Conservation (phyloP, 2,329 filamentous ascomycete species). For the Ophiocordyceps camponoti-rufipedis region DNA sequence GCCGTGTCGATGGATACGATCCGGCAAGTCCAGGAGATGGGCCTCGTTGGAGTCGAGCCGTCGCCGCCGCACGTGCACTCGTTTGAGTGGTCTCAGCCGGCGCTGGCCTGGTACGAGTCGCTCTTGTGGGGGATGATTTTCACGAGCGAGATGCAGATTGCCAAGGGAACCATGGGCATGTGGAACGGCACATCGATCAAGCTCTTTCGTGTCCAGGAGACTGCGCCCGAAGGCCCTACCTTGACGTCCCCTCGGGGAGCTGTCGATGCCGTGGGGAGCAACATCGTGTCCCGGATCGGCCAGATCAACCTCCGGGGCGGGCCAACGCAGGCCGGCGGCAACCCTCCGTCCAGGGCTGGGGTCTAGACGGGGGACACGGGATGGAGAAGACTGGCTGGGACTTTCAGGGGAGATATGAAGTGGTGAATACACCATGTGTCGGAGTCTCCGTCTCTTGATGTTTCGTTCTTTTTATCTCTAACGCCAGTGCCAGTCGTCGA, state of each 20-base stretch:
- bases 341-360: slow-evolving; percentile 2
- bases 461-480: neutral
- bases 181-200: slow-evolving; percentile 87
- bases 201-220: slow-evolving; percentile 79
- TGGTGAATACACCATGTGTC: neutral
- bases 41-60: slow-evolving; percentile 56
- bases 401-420: neutral
- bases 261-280: slow-evolving; percentile 83
- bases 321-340: slow-evolving; percentile 7
- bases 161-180: slow-evolving; percentile 73
- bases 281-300: slow-evolving; percentile 72
- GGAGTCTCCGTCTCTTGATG: neutral
- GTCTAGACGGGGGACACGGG: neutral
- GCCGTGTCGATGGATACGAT: slow-evolving; percentile 26
- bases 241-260: slow-evolving; percentile 74
- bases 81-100: slow-evolving; percentile 85
- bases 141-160: slow-evolving; percentile 71
- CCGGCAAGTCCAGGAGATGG: slow-evolving; percentile 37
- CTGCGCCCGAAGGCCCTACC: slow-evolving; percentile 59
- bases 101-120: slow-evolving; percentile 90
- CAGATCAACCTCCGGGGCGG: slow-evolving; percentile 52
- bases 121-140: slow-evolving; percentile 90
- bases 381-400: neutral
- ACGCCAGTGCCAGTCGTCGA: neutral
- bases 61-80: slow-evolving; percentile 62